Evolutionary conservation across 208 protist genomes (phyloP).

Genomic region (Acanthamoeba lenticulata): DNA sequence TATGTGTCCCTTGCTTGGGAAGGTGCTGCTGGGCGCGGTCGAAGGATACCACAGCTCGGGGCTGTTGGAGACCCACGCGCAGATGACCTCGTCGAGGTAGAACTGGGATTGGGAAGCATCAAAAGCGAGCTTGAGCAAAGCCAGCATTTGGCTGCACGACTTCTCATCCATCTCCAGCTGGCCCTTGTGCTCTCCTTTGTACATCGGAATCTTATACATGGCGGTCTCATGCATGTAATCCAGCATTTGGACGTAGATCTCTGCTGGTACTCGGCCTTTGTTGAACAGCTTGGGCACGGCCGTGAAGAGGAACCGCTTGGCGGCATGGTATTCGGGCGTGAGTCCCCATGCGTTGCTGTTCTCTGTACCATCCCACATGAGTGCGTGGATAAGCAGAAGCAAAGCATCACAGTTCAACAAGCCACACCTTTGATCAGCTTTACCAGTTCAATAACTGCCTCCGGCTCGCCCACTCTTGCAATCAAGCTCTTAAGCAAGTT

Average conservation of each 20-base stretch:
- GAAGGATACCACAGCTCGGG: neutral
- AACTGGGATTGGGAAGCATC: neutral
- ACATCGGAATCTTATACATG: neutral
- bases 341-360: neutral
- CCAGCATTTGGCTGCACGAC: neutral
- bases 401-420: no score
- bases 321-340: neutral
- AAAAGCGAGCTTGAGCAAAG: neutral
- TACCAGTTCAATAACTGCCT: neutral
- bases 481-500: neutral
- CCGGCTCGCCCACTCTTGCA: neutral
- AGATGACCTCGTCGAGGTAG: neutral
- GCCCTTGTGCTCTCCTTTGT: neutral
- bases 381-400: no score
- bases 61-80: neutral
- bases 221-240: neutral
- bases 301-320: neutral
- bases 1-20: neutral
- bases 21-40: neutral
- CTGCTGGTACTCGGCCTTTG: neutral
- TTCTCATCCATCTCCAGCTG: neutral
- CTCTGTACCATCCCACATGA: no score
- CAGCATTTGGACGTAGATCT: neutral
- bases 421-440: neutral
- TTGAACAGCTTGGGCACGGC: neutral